Evolutionary conservation across 2,329 filamentous ascomycete genomes (phyloP), one percentile per base, ranked within the genome.

Genomic region (Leptoxyphium fumago): DNA sequence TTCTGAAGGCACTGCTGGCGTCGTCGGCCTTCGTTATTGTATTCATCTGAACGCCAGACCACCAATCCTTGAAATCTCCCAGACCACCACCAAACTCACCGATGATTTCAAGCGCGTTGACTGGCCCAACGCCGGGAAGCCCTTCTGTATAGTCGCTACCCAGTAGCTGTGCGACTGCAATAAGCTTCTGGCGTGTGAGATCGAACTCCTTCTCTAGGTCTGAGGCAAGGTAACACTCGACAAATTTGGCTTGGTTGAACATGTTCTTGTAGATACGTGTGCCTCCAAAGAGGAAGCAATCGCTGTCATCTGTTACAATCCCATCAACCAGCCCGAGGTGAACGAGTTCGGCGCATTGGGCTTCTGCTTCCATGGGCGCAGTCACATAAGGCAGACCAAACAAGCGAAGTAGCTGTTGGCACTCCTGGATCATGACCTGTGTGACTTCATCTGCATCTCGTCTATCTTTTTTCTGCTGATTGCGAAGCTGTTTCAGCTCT

Each of bases 211-310:
- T 83, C 55, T 94, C 85, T 0, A 98, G 70, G 56, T 98, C 91
- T 0, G 69, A 71, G 2, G 79, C 68, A 9, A 98, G 74, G 59
- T 96, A 98, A 64, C 91, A 96, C 65, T 98, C 91, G 38, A 98
- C 91, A 55, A 86, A 94, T 61, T 98, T 98, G 62, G 91, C 91
- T 55, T 86, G 82, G 64, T 95, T 98, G 71, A 98, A 98, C 87
- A 98, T 94, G 68, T 98, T 98, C 64, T 98, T 98, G 72, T 98
- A 98, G 17, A 98, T 83, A 14, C 89, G 75, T 0, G 87, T 98
- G 32, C 91, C 93, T 14, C 91, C 93, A 61, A 98, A 98, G 1
- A 98, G 74, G 57, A 98, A 98, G 1, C 82, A 93, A 68, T 98
- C 91, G 2, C 84, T 93, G 60, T 98, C 91, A 56, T 98, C 91